phyloP scores from a whole-genome alignment of 192 early-diverging fungal species.

The Coemansia erecta region DNA sequence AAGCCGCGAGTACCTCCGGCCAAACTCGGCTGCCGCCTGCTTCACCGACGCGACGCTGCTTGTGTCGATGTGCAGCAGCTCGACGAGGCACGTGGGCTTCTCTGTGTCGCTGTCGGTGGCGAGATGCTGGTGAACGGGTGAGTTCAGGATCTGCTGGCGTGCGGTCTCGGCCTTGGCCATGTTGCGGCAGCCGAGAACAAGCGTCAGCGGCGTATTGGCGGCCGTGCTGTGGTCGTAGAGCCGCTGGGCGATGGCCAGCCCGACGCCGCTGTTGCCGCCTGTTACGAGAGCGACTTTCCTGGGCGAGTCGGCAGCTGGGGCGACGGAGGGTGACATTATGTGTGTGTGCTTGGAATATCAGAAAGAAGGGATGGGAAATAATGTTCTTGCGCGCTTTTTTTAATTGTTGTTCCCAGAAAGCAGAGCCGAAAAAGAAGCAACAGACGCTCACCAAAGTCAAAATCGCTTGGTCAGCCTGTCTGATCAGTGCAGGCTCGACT shows the following conservation, averaged over 20 bases:
- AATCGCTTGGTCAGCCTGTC: too few relatives aligned
- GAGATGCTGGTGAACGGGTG: neutral
- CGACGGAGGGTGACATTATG: neutral
- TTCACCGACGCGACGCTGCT: conserved; percentile 43
- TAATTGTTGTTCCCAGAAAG: too few relatives aligned
- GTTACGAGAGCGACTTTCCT: conserved; percentile 27
- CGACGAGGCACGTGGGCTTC: conserved; percentile 9
- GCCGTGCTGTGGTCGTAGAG: conserved; percentile 3
- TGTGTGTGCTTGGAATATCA: neutral
- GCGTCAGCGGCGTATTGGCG: neutral
- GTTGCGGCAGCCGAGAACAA: conserved; percentile 52
- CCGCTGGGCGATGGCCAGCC: conserved; percentile 23
- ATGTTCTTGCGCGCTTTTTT: too few relatives aligned
- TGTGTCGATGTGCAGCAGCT: conserved; percentile 41
- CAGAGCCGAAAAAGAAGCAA: too few relatives aligned
- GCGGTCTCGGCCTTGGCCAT: conserved; percentile 17
- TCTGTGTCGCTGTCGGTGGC: too few relatives aligned
- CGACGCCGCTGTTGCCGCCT: conserved; percentile 51
- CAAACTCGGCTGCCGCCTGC: conserved; percentile 13
- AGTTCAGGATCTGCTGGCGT: conserved; percentile 9
- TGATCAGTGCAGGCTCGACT: too few relatives aligned
- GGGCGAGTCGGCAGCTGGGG: neutral
- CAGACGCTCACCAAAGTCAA: too few relatives aligned
- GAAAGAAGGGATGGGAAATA: neutral
- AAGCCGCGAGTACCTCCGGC: neutral